phyloP scores from a whole-genome alignment of 768 basidiomycete genomes.

The Cyclocybe aegerita region DNA sequence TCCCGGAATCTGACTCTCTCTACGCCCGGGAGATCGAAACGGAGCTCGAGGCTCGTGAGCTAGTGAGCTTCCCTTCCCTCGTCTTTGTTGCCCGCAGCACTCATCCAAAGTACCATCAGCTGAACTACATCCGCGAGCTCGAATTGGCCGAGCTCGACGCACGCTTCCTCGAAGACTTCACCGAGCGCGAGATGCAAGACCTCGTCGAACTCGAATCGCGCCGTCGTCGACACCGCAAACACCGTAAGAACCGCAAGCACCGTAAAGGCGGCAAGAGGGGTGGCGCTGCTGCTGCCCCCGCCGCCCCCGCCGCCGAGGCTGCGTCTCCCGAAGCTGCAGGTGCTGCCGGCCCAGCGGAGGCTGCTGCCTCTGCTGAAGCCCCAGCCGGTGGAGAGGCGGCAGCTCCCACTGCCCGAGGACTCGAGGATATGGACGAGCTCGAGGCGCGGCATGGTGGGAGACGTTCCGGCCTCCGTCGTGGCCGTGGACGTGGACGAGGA shows the following conservation, averaged over 20 bases:
- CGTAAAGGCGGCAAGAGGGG: background rate
- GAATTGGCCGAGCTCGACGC: background rate
- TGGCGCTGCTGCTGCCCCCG: background rate
- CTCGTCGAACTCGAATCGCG: constrained; percentile 7
- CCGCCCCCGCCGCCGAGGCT: background rate
- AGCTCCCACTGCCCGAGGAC: background rate
- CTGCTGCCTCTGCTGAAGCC: constrained; percentile 1
- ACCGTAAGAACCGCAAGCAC: background rate
- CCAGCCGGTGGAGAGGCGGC: background rate
- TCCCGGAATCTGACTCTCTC: constrained; percentile 7
- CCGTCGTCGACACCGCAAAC: background rate
- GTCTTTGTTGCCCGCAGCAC: background rate
- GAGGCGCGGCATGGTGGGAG: no score
- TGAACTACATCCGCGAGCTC: constrained; percentile 9
- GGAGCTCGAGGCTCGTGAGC: constrained; percentile 9
- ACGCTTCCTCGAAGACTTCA: background rate
- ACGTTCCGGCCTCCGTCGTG: no score
- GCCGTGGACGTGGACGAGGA: no score
- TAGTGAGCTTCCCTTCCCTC: background rate
- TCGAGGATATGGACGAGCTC: background rate
- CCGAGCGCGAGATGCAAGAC: constrained; percentile 1
- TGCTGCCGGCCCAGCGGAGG: background rate
- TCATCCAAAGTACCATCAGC: no score
- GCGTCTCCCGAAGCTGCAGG: background rate
- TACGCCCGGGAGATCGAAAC: constrained; percentile 4